Base-by-base conservation (phyloP, 1,284 basidiomycete genomes). In the Microbotryum saponariae region DNA sequence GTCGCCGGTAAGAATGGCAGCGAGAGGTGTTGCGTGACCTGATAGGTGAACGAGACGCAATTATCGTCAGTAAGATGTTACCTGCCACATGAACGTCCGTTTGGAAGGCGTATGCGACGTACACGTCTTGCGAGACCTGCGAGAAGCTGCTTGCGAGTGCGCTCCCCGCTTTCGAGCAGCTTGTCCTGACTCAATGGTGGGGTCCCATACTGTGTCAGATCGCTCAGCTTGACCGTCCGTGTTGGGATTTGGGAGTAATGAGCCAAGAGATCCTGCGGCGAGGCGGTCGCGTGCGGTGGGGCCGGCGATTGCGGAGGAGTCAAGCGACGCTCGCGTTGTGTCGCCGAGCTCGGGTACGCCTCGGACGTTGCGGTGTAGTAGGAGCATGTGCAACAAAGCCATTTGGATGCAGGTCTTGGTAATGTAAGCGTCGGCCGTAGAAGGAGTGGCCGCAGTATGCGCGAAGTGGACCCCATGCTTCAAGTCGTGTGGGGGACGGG, bases 1-100 rank as follows among this genome's bases (percentile, higher is more conserved):
- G 87, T 89, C 20, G 88, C 90, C 46, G 92, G 90, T 56, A 94
- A 91, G 64, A 76, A 77, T 6, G 76, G 76, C 0, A 77, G 65
- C 9, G 66, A 61, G 7, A 66, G 59, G 49, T 72, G 71, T 54
- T 68, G 65, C 9, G 67, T 66, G 7, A 72, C 70, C 70, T 69
- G 60, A n/a, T 27, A n/a, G 29, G 9, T 6, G 23, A 14, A 14
- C 2, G 31, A 10, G 31, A 10, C 31, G 31, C 31, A 31, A 31
- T 31, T 9, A 20, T 2, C 14, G 12, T 9, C 8, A 7, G 0
- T 31, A 8, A 44, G 2, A 6, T 10, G 23, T 20, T 18, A 0
- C 9, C 2, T 16, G 6, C 33, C 10, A 9, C 18, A 20, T 23
- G 2, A 6, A 2, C 29, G 27, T 52, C 29, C 42, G 7, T 4